phyloP scores from a whole-genome alignment of 2,329 filamentous ascomycete species.

The Erysiphe pulchra region DNA sequence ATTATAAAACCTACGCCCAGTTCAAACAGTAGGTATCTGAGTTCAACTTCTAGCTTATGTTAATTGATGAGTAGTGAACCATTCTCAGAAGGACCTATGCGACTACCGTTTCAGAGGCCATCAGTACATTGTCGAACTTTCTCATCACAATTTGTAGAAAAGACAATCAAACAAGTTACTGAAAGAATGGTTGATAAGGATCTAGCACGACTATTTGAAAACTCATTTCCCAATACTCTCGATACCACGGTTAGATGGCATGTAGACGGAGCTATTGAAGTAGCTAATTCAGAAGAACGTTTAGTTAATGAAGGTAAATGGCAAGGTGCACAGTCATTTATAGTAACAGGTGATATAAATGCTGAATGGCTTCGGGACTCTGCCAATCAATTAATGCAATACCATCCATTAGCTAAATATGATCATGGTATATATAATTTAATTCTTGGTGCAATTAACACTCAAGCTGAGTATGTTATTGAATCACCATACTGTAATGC shows the following conservation, averaged over 20 bases:
- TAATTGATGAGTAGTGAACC: slow-evolving; percentile 31
- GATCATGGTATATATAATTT: slow-evolving; percentile 55
- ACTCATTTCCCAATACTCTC: slow-evolving; percentile 64
- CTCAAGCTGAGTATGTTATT: slow-evolving; percentile 85
- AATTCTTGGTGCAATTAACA: slow-evolving; percentile 84
- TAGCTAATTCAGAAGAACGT: slow-evolving; percentile 16
- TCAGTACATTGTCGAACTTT: slow-evolving; percentile 67
- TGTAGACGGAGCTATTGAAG: slow-evolving; percentile 22
- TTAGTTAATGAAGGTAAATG: slow-evolving; percentile 34
- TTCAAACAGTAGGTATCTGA: slow-evolving; percentile 8
- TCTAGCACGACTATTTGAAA: slow-evolving; percentile 78
- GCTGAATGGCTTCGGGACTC: slow-evolving; percentile 83
- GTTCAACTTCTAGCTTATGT: not conserved
- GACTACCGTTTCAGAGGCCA: slow-evolving; percentile 69
- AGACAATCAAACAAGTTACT: slow-evolving; percentile 64
- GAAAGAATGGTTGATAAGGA: slow-evolving; percentile 61
- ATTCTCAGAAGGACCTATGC: slow-evolving; percentile 51
- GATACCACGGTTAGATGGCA: slow-evolving; percentile 52
- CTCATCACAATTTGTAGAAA: slow-evolving; percentile 60
- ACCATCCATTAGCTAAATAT: slow-evolving; percentile 61
- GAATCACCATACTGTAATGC: slow-evolving; percentile 93
- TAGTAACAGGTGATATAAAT: slow-evolving; percentile 82
- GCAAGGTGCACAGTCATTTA: slow-evolving; percentile 71
- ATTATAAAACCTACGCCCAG: slow-evolving; percentile 14
- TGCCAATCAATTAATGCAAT: slow-evolving; percentile 79